These are phyloP conservation scores for Acanthamoeba sp. DNA, from an alignment of 208 protist genomes.

Conservation along the genomic window DNA sequence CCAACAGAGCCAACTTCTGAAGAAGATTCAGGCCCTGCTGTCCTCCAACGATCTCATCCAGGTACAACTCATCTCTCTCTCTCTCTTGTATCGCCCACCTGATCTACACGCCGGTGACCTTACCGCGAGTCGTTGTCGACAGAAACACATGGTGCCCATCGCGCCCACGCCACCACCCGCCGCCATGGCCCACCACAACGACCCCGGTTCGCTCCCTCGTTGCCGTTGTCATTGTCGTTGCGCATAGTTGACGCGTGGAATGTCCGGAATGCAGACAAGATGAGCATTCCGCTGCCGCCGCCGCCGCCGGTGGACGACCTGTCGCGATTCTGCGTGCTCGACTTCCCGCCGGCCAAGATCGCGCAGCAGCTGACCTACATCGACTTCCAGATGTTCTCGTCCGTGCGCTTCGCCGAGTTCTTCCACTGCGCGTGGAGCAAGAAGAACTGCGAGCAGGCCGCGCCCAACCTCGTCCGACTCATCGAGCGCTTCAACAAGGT, in stretches of 20 bases:
- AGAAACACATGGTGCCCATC: constrained; percentile 38
- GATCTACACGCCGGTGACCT: no score
- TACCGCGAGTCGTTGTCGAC: no score
- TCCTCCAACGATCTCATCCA: constrained; percentile 31
- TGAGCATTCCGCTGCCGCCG: not conserved
- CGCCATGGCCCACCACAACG: constrained; percentile 4
- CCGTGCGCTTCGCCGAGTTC: constrained; percentile 49
- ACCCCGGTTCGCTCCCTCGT: not conserved
- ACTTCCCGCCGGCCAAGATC: constrained; percentile 37
- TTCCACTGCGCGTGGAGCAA: constrained; percentile 49
- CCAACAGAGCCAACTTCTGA: not conserved
- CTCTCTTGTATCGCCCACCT: no score
- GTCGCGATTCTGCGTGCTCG: constrained; percentile 6
- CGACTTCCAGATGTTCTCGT: constrained; percentile 40
- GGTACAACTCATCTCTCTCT: not conserved
- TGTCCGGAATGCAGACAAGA: not conserved
- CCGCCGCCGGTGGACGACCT: constrained; percentile 29
- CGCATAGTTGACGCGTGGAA: not conserved
- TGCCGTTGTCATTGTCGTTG: no score
- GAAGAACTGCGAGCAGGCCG: not conserved
- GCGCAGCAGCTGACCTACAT: constrained; percentile 48
- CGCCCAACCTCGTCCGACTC: constrained; percentile 28
- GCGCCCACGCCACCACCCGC: constrained; percentile 4
- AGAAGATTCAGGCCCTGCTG: constrained; percentile 40
- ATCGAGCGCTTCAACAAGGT: constrained; percentile 58